Evolutionary conservation across 257 asterid genomes (phyloP).

Genomic region (Plantago ovata): DNA sequence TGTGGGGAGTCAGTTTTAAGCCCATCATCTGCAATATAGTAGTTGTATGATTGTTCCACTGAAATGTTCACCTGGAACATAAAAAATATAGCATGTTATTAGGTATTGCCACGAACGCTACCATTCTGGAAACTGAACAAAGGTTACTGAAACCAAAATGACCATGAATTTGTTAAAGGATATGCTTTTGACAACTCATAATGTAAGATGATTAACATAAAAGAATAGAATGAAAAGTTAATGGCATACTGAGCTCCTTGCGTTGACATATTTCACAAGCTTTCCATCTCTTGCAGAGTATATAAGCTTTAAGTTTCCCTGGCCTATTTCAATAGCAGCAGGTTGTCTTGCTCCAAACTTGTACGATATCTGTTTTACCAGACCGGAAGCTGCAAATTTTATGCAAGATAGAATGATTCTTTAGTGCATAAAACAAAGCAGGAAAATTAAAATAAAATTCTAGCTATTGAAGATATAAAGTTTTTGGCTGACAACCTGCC

Average conservation of each 20-base stretch:
- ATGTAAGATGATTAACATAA: too few species aligned
- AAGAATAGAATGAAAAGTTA: neutral
- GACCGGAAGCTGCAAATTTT: slow-evolving; percentile 42
- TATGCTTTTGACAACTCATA: slow-evolving; percentile 1
- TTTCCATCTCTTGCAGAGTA: slow-evolving; percentile 66
- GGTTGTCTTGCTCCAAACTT: slow-evolving; percentile 30
- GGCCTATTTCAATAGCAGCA: slow-evolving; percentile 61
- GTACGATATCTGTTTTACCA: slow-evolving; percentile 28
- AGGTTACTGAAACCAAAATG: neutral
- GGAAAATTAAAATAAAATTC: slow-evolving; percentile 1
- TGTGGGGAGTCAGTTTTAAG: slow-evolving; percentile 27
- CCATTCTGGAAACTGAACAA: too few species aligned
- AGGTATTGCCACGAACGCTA: too few species aligned
- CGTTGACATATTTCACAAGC: slow-evolving; percentile 52
- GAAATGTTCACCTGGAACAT: slow-evolving; percentile 56
- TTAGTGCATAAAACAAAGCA: neutral
- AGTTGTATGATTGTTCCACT: slow-evolving; percentile 78
- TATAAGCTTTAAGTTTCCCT: slow-evolving; percentile 72
- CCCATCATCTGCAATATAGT: slow-evolving; percentile 64
- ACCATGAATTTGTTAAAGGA: neutral
- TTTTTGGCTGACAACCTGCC: slow-evolving; percentile 35
- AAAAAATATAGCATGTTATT: slow-evolving; percentile 9
- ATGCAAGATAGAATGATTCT: slow-evolving; percentile 14
- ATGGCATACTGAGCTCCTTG: slow-evolving; percentile 52
- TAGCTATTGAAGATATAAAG: slow-evolving; percentile 14